Percentiles rank a stretch among this genome's conserved stretches.
Conservation (phyloP, 352 stramenopile species). For the Globisporangium megalacanthum region DNA sequence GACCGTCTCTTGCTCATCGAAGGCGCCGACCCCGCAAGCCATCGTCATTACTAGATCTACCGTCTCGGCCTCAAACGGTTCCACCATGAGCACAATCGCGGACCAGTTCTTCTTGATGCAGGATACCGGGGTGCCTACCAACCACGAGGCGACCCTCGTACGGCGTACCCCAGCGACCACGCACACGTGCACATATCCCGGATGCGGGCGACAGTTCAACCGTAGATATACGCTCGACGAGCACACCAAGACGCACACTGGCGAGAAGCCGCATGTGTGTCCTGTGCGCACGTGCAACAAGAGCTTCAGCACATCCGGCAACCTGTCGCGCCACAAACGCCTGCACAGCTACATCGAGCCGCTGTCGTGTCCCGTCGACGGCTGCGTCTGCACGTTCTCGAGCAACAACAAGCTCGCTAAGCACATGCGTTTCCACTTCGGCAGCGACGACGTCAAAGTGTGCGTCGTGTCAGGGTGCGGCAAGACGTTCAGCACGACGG, state of each 20-base stretch:
- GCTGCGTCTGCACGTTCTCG: constrained; percentile 33
- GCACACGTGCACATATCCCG: constrained; percentile 21
- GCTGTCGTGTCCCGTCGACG: constrained; percentile 24
- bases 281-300: constrained; percentile 39
- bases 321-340: constrained; percentile 46
- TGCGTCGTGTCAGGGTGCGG: constrained; percentile 31
- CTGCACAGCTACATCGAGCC: constrained; percentile 41
- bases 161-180: background rate
- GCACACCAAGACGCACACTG: constrained; percentile 58
- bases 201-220: constrained; percentile 26
- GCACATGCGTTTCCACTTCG: constrained; percentile 47
- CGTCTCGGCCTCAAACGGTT: too few relatives aligned
- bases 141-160: too few relatives aligned
- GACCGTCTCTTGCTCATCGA: too few relatives aligned
- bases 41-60: too few relatives aligned
- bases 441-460: constrained; percentile 29
- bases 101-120: too few relatives aligned
- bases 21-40: too few relatives aligned
- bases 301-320: constrained; percentile 48
- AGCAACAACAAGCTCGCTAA: constrained; percentile 38
- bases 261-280: constrained; percentile 48
- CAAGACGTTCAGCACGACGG: constrained; percentile 47
- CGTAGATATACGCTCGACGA: constrained; percentile 51
- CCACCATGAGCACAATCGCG: too few relatives aligned
- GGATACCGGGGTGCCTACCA: too few relatives aligned